phyloP scores from a whole-genome alignment of 306 rosid genomes.

The Arachis stenosperma region DNA sequence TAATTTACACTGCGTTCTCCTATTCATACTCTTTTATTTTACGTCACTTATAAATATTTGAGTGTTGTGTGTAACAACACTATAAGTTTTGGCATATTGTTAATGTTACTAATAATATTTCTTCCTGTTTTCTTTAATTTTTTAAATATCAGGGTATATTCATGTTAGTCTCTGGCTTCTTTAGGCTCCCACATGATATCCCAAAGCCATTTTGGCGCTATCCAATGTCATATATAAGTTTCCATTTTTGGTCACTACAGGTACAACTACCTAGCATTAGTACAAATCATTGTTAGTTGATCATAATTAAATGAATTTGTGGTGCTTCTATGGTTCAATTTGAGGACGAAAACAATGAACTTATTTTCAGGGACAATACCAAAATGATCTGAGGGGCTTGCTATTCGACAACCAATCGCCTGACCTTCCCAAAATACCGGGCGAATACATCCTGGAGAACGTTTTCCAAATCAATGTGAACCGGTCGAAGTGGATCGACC shows the following conservation, averaged over 20 bases:
- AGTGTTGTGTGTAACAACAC: too few species aligned
- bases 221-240: constrained; percentile 97
- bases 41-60: too few species aligned
- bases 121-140: background rate
- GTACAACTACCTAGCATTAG: constrained; percentile 37
- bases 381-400: constrained; percentile 78
- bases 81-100: background rate
- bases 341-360: constrained; percentile 23
- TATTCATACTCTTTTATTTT: too few species aligned
- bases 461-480: constrained; percentile 73
- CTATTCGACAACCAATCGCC: constrained; percentile 72
- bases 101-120: background rate
- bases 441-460: constrained; percentile 72
- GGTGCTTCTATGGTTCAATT: background rate
- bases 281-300: background rate
- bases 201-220: constrained; percentile 98
- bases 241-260: constrained; percentile 98
- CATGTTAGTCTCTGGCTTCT: constrained; percentile 98
- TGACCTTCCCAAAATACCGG: constrained; percentile 63
- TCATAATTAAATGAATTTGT: too few species aligned
- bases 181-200: constrained; percentile 95
- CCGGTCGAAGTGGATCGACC: constrained; percentile 85
- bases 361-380: constrained; percentile 86
- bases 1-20: too few species aligned
- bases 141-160: constrained; percentile 74